These are phyloP conservation scores for Podospora anserina DNA, from an alignment of 495 filamentous ascomycete genomes.

Conservation along the genomic window DNA sequence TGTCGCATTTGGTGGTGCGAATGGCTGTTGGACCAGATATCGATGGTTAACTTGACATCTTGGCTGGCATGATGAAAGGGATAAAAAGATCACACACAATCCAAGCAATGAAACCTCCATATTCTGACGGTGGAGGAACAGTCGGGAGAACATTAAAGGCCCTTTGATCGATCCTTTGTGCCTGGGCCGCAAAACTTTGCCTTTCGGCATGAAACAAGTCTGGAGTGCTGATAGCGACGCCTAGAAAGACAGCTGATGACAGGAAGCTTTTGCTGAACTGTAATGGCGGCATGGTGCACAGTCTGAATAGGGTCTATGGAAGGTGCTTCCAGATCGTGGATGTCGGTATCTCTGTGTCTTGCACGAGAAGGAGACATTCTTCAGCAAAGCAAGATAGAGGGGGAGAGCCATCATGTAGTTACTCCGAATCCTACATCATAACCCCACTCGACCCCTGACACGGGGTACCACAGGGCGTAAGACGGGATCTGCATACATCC, in stretches of 20 bases:
- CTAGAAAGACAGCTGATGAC: background rate
- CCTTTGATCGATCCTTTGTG: constrained; percentile 45
- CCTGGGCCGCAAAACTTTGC: constrained; percentile 34
- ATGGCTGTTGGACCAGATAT: constrained; percentile 24
- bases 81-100: constrained; percentile 20
- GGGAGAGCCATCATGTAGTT: background rate
- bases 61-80: background rate
- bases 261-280: background rate
- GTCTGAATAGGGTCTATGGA: background rate
- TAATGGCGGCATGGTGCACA: background rate
- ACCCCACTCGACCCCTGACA: background rate
- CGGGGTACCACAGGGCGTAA: background rate
- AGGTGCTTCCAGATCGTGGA: background rate
- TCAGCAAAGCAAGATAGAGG: background rate
- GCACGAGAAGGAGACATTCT: background rate
- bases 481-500: background rate
- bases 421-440: background rate
- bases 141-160: constrained; percentile 37
- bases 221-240: background rate
- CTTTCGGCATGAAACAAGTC: background rate
- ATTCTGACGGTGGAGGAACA: constrained; percentile 29
- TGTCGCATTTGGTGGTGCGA: constrained; percentile 36
- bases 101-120: constrained; percentile 22
- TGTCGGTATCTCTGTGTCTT: background rate
- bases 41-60: constrained; percentile 8